Percentiles rank a stretch among this genome's conserved stretches.
Conservation (phyloP, 2,329 filamentous ascomycete species). For the Penicillium sp. region DNA sequence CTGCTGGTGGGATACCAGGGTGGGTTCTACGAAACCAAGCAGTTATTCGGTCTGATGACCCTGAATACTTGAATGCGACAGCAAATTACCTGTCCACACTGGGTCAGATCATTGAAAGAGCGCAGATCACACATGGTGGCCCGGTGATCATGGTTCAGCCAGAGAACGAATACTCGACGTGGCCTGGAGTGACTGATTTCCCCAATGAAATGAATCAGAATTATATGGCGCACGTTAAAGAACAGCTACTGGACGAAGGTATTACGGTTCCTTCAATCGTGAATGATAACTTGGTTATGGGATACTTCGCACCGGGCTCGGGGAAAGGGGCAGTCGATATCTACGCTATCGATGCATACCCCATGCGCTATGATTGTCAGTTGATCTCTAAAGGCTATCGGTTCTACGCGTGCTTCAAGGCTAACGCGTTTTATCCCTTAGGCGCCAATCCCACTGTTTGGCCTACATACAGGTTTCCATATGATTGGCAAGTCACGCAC, state of each 20-base stretch:
- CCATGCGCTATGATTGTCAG: constrained; percentile 28
- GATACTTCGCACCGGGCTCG: constrained; percentile 62
- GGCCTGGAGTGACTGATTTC: constrained; percentile 14
- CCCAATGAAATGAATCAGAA: constrained; percentile 49
- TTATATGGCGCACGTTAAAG: constrained; percentile 67
- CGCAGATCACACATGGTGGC: constrained; percentile 76
- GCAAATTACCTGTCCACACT: constrained; percentile 49
- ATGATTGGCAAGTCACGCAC: constrained; percentile 22
- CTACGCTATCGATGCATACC: constrained; percentile 48
- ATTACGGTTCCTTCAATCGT: constrained; percentile 71
- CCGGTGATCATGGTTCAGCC: constrained; percentile 74
- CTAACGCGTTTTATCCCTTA: background rate
- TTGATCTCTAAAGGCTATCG: rapidly evolving
- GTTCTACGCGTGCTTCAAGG: rapidly evolving
- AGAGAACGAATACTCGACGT: constrained; percentile 71
- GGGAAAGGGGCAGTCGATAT: constrained; percentile 34
- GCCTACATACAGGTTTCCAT: constrained; percentile 24
- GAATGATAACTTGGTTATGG: constrained; percentile 63
- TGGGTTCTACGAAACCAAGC: constrained; percentile 71
- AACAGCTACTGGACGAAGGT: constrained; percentile 64
- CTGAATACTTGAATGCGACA: constrained; percentile 63
- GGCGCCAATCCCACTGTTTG: constrained; percentile 22
- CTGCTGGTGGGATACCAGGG: constrained; percentile 73
- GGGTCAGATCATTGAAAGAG: constrained; percentile 50
- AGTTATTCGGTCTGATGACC: constrained; percentile 39